Base-by-base conservation (phyloP, 2,329 filamentous ascomycete species). In the Diplodia sapinea region DNA sequence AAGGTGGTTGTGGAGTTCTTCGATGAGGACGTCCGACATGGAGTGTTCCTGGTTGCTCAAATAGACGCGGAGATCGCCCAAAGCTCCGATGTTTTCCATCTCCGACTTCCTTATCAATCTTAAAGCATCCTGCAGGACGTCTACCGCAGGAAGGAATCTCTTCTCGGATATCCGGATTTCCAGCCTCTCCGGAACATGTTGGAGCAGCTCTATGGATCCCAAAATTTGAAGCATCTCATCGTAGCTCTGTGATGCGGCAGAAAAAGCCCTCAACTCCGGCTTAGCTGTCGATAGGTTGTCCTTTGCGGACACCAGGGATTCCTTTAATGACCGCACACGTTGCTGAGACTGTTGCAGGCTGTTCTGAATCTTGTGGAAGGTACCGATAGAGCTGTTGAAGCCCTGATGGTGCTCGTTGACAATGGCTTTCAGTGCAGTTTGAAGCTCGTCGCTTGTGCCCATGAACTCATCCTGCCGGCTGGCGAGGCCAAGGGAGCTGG, bases 361-460 rank as follows among this genome's bases (percentile, higher is more conserved):
- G 64, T 89, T 88, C 79, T 99, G 95, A 70, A 99, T 99, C 80
- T 96, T 97, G 83, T 99, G 96, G 76, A 98, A 99, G 23, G 94
- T 98, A 78, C 94, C 95, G 70, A 99, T 98, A 62, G 94, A 97
- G 79, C 93, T 97, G 81, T 98, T 99, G 85, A 99, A 99, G 56
- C 95, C 96, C 79, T 99, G 95, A 76, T 99, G 94, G 76, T 99
- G 94, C 81, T 99, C 94, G 78, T 99, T 97, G 31, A 99, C 95
- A 73, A 99, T 97, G 40, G 89, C 89, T 79, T 97, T 97, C 68
- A 99, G 84, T 11, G 94, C 94, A 73, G 91, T 90, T 77, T 99
- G 94, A n/a, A 99, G 87, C 76, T 95, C 92, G 71, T 88, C 85
- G 78, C 97, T 92, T 56, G 92, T 93, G 71, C 90, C 84, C 75